Conservation (phyloP, 306 rosid species). For the Vigna nakashimae region DNA sequence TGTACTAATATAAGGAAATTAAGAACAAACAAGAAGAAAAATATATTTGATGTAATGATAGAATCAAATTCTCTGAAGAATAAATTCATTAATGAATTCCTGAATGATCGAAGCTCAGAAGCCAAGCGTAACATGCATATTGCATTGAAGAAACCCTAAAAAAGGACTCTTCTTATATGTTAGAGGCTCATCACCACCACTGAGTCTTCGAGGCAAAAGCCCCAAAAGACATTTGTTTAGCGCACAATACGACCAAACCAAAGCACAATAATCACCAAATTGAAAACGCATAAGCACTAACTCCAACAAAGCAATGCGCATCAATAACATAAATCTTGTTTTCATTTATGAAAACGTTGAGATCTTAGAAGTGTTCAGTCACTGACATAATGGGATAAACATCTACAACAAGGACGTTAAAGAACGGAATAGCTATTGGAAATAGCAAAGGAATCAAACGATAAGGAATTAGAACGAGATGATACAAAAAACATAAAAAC, state of each 20-base stretch:
- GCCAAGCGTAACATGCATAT: conserved; percentile 65
- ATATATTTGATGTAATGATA: too few species aligned
- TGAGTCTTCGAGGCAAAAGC: not conserved
- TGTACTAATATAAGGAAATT: not conserved
- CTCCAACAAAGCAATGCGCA: not conserved
- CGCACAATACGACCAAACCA: not conserved
- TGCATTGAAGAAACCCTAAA: conserved; percentile 53
- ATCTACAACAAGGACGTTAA: not conserved
- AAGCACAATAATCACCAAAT: not conserved
- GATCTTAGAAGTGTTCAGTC: not conserved
- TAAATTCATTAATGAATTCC: not conserved
- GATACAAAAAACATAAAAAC: not conserved
- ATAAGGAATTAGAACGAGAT: not conserved
- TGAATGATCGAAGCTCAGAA: conserved; percentile 58
- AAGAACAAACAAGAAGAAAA: not conserved
- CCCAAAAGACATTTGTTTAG: not conserved
- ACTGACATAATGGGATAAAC: not conserved
- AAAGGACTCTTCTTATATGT: conserved; percentile 46
- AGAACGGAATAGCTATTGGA: not conserved
- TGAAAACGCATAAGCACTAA: not conserved
- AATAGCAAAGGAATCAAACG: too few species aligned
- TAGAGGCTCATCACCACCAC: conserved; percentile 62
- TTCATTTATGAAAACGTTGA: not conserved
- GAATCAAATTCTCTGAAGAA: not conserved
- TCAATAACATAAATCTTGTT: not conserved